Evolutionary conservation across 2,329 filamentous ascomycete species (phyloP).

Genomic region (Aschersonia sp.): DNA sequence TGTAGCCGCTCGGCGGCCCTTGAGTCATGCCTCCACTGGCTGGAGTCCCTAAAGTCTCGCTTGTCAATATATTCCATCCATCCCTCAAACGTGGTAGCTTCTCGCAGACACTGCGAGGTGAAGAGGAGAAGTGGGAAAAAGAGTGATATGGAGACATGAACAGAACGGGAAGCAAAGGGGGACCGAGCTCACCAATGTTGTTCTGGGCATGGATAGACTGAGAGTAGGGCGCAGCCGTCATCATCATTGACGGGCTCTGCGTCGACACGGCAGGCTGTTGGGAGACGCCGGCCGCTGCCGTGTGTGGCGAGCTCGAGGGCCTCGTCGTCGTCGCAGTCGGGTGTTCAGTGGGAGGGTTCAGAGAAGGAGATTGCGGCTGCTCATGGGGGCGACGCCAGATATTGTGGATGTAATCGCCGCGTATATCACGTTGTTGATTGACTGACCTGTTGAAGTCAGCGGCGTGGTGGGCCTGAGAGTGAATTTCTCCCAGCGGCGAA

Average conservation of each 20-base stretch:
- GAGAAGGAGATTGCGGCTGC: slow-evolving; percentile 39
- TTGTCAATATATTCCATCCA: neutral
- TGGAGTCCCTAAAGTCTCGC: slow-evolving; percentile 29
- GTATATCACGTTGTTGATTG: slow-evolving; percentile 64
- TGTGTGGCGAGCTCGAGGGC: slow-evolving; percentile 43
- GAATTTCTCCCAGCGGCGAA: slow-evolving; percentile 61
- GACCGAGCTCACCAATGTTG: slow-evolving; percentile 51
- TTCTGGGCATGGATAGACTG: slow-evolving; percentile 59
- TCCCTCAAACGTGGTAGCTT: too few relatives aligned
- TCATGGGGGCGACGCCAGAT: slow-evolving; percentile 79
- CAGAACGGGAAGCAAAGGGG: slow-evolving; percentile 16
- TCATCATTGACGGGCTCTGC: slow-evolving; percentile 53
- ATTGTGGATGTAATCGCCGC: slow-evolving; percentile 65
- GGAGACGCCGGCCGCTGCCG: slow-evolving; percentile 36
- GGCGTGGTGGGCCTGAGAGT: slow-evolving; percentile 75
- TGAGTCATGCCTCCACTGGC: slow-evolving; percentile 35
- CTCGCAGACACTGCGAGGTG: too few relatives aligned
- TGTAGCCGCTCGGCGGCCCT: slow-evolving; percentile 44
- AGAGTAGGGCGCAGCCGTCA: slow-evolving; percentile 51
- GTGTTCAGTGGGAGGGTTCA: slow-evolving; percentile 29
- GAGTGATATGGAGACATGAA: slow-evolving; percentile 10
- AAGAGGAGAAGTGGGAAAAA: slow-evolving; percentile 18
- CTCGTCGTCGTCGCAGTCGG: slow-evolving; percentile 33
- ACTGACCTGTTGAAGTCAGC: slow-evolving; percentile 83
- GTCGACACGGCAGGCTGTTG: slow-evolving; percentile 44